These are phyloP conservation scores for Vigna nakashimae DNA, from an alignment of 306 rosid genomes.

Conservation along the genomic window DNA sequence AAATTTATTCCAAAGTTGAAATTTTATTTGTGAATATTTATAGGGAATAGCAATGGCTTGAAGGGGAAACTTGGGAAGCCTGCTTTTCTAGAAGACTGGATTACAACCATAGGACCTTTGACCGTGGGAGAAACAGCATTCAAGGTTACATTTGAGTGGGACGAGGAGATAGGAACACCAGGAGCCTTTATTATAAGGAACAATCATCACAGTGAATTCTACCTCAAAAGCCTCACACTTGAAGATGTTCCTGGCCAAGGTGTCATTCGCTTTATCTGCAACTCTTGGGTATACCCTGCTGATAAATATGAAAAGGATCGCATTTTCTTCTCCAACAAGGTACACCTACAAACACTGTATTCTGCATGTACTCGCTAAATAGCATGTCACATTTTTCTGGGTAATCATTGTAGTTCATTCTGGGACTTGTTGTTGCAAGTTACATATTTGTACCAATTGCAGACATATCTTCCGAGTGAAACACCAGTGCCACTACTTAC, in stretches of 20 bases:
- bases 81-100: slow-evolving; percentile 70
- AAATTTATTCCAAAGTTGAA: not conserved
- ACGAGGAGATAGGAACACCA: slow-evolving; percentile 62
- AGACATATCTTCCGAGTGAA: slow-evolving; percentile 74
- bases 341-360: slow-evolving; percentile 21
- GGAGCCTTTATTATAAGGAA: slow-evolving; percentile 79
- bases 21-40: slow-evolving; percentile 1
- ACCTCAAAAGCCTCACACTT: slow-evolving; percentile 66
- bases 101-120: slow-evolving; percentile 49
- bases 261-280: slow-evolving; percentile 70
- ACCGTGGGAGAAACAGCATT: slow-evolving; percentile 62
- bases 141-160: slow-evolving; percentile 68
- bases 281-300: slow-evolving; percentile 85
- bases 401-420: not conserved
- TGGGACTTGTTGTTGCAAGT: slow-evolving; percentile 11
- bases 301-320: slow-evolving; percentile 64
- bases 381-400: not conserved
- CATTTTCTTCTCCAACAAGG: slow-evolving; percentile 85
- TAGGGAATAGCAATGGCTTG: slow-evolving; percentile 59
- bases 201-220: slow-evolving; percentile 74
- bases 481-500: slow-evolving; percentile 64
- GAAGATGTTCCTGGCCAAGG: slow-evolving; percentile 75
- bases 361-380: slow-evolving; percentile 7
- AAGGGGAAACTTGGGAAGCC: slow-evolving; percentile 67
- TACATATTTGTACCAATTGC: slow-evolving; percentile 32